These are phyloP conservation scores for Tuber borchii DNA, from an alignment of 495 filamentous ascomycete species.

Conservation along the genomic window DNA sequence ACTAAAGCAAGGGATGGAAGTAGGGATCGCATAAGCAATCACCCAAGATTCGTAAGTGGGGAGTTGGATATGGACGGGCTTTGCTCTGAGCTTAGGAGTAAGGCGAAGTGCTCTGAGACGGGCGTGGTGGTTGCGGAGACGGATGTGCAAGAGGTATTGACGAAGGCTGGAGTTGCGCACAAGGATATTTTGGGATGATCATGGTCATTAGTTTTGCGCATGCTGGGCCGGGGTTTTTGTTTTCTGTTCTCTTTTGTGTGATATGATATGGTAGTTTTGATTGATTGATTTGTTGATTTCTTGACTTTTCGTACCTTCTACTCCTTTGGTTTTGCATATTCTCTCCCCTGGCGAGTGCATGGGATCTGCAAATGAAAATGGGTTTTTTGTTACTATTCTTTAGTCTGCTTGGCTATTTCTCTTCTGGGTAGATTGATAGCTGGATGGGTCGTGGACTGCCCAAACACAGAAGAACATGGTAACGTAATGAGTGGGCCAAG, in stretches of 20 bases:
- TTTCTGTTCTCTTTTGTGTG: neutral
- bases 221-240: neutral
- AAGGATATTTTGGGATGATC: constrained; percentile 13
- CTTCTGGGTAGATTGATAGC: neutral
- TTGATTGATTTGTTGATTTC: neutral
- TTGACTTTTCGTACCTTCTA: neutral
- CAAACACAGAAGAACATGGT: neutral
- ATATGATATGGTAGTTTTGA: constrained; percentile 6
- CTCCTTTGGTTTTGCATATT: constrained; percentile 4
- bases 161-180: constrained; percentile 43
- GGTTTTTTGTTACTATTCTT: neutral
- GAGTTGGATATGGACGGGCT: constrained; percentile 88
- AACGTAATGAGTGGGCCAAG: neutral
- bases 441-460: neutral
- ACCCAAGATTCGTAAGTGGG: constrained; percentile 76
- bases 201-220: neutral
- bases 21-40: constrained; percentile 87
- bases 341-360: neutral
- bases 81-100: constrained; percentile 87
- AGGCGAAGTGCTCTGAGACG: constrained; percentile 88
- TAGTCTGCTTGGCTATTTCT: neutral
- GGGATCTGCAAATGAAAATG: neutral
- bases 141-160: constrained; percentile 77
- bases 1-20: constrained; percentile 30
- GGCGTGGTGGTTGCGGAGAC: constrained; percentile 87